Conservation (phyloP, 1,139 yeast genomes). For the Suhomyces maxii region DNA sequence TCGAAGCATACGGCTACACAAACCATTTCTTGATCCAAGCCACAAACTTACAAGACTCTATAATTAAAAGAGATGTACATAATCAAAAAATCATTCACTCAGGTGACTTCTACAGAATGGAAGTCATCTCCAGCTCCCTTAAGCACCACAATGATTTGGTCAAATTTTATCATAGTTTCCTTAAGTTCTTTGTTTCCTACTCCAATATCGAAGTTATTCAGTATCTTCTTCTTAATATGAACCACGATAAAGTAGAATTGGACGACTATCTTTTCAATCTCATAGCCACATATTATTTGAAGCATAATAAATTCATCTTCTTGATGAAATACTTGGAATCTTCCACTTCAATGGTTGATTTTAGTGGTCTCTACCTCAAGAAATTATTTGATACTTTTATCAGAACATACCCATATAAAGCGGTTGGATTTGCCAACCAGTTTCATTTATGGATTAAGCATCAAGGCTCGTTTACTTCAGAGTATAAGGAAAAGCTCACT, state of each 20-base stretch:
- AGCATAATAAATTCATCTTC: conserved; percentile 27
- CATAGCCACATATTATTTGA: conserved; percentile 25
- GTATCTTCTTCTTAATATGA: conserved; percentile 19
- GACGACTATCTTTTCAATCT: conserved; percentile 19
- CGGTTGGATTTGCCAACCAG: conserved; percentile 23
- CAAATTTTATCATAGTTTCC: conserved; percentile 21
- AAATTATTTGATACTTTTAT: conserved; percentile 33
- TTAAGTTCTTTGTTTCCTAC: conserved; percentile 20
- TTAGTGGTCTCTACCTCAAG: conserved; percentile 23
- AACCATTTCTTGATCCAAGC: conserved; percentile 26
- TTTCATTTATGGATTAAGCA: conserved; percentile 27
- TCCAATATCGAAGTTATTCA: conserved; percentile 26
- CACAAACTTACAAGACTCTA: conserved; percentile 26
- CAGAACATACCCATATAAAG: conserved; percentile 35
- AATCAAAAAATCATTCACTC: conserved; percentile 25
- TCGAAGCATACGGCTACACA: conserved; percentile 22
- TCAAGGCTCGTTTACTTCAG: conserved; percentile 6
- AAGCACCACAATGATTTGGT: conserved; percentile 14
- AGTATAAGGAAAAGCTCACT: conserved; percentile 11
- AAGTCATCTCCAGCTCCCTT: conserved; percentile 19
- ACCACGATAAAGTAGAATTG: conserved; percentile 16
- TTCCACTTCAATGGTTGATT: conserved; percentile 19
- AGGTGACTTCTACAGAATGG: conserved; percentile 22
- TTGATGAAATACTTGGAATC: conserved; percentile 26
- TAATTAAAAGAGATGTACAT: conserved; percentile 28